These are phyloP conservation scores for Arabidopsis lyrata DNA, from an alignment of 441 rosid species.

Conservation along the genomic window DNA sequence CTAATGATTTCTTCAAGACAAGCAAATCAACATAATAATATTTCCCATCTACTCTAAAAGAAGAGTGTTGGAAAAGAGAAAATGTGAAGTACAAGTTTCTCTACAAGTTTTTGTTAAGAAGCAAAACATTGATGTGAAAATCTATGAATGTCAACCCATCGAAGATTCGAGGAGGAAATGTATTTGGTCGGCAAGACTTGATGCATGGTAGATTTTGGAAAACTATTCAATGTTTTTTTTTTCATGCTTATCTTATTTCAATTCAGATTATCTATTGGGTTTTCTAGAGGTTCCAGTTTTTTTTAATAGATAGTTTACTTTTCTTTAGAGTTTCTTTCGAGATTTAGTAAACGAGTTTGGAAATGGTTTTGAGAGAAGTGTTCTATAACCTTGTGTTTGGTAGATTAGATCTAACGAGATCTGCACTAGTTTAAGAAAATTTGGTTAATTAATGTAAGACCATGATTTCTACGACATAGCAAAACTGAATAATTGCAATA, in stretches of 20 bases:
- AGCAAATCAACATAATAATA: not conserved
- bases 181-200: not conserved
- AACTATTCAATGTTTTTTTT: no score
- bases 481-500: no score
- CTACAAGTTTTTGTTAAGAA: not conserved
- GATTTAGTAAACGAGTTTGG: not conserved
- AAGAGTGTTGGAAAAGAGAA: not conserved
- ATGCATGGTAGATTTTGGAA: not conserved
- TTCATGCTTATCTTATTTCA: no score
- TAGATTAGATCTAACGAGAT: no score
- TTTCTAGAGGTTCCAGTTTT: no score
- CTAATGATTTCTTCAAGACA: not conserved
- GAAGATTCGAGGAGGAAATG: not conserved
- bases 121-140: not conserved
- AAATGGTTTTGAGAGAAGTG: no score
- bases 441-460: no score
- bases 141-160: not conserved
- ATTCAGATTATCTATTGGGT: no score
- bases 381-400: no score
- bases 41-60: not conserved
- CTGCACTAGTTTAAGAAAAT: not conserved
- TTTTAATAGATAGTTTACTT: not conserved
- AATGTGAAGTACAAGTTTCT: not conserved
- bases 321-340: no score
- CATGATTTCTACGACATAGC: no score